Evolutionary conservation across 2,329 filamentous ascomycete genomes (phyloP).

Genomic region (Fusarium sp.): DNA sequence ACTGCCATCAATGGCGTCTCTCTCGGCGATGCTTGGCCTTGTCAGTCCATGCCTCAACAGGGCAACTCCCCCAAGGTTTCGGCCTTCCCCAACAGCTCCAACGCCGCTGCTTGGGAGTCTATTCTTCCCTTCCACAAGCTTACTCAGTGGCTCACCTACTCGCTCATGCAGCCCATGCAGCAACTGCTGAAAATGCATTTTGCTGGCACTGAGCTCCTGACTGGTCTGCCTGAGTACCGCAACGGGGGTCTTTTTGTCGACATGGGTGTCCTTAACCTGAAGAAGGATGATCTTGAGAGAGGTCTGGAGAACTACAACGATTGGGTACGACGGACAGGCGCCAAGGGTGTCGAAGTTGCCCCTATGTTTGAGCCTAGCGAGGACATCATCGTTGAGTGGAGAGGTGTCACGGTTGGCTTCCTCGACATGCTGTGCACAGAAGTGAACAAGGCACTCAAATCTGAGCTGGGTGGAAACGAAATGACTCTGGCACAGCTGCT

Average conservation of each 20-base stretch:
- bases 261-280: slow-evolving; percentile 82
- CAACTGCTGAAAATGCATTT: slow-evolving; percentile 84
- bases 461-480: slow-evolving; percentile 74
- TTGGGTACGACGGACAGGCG: slow-evolving; percentile 78
- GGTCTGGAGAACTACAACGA: slow-evolving; percentile 73
- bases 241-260: slow-evolving; percentile 92
- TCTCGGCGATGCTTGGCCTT: slow-evolving; percentile 95
- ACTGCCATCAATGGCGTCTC: slow-evolving; percentile 88
- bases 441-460: slow-evolving; percentile 52
- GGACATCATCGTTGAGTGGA: slow-evolving; percentile 74
- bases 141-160: slow-evolving; percentile 95
- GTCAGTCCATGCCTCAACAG: slow-evolving; percentile 78
- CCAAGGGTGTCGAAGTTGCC: slow-evolving; percentile 67
- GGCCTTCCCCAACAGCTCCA: slow-evolving; percentile 41
- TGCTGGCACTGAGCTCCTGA: slow-evolving; percentile 83
- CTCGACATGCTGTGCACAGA: slow-evolving; percentile 65
- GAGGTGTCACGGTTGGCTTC: slow-evolving; percentile 71
- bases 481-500: slow-evolving; percentile 88
- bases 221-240: slow-evolving; percentile 90
- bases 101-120: slow-evolving; percentile 70
- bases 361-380: slow-evolving; percentile 70
- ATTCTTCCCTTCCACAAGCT: slow-evolving; percentile 95
- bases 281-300: slow-evolving; percentile 74
- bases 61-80: slow-evolving; percentile 56
- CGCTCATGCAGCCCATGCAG: slow-evolving; percentile 91